These are phyloP conservation scores for Solanum pinnatisectum DNA, from an alignment of 257 asterid species.

Conservation along the genomic window DNA sequence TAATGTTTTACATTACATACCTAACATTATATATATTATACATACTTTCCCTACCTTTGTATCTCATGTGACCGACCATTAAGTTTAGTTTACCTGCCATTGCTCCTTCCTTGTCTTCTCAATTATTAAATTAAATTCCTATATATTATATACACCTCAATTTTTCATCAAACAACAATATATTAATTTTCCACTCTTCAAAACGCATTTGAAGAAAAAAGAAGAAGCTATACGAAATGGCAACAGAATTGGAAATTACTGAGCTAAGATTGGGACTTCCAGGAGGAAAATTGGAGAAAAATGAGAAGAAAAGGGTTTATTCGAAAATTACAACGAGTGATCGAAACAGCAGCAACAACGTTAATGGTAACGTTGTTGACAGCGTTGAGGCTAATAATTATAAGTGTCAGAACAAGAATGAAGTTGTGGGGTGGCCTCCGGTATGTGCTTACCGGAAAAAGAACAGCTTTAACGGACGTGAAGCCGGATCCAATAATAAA, in stretches of 20 bases:
- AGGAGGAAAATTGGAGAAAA: slow-evolving; percentile 29
- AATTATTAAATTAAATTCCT: not conserved
- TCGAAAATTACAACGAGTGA: slow-evolving; percentile 15
- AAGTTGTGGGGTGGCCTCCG: slow-evolving; percentile 94
- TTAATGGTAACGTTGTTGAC: not conserved
- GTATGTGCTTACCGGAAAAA: slow-evolving; percentile 52
- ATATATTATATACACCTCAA: not conserved
- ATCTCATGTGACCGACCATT: slow-evolving; percentile 66
- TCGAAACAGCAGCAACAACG: not conserved
- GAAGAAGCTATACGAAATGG: slow-evolving; percentile 13
- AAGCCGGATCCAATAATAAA: slow-evolving; percentile 3
- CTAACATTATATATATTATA: not conserved
- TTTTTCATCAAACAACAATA: not conserved
- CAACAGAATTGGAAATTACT: slow-evolving; percentile 51
- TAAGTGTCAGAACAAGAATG: slow-evolving; percentile 8
- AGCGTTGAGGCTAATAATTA: not conserved
- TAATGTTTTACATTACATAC: slow-evolving; percentile 17
- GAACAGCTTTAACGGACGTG: slow-evolving; percentile 15
- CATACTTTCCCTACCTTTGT: slow-evolving; percentile 53
- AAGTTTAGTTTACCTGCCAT: slow-evolving; percentile 28
- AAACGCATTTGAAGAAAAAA: not conserved
- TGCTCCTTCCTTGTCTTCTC: slow-evolving; percentile 10
- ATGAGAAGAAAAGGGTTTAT: slow-evolving; percentile 41
- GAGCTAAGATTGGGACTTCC: slow-evolving; percentile 87
- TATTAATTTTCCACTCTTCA: not conserved